A percentile compares a stretch with the other conserved stretches of the same genome.
phyloP scores from a whole-genome alignment of 2,329 filamentous ascomycete species.

The Chrysosphaeria jannelii region DNA sequence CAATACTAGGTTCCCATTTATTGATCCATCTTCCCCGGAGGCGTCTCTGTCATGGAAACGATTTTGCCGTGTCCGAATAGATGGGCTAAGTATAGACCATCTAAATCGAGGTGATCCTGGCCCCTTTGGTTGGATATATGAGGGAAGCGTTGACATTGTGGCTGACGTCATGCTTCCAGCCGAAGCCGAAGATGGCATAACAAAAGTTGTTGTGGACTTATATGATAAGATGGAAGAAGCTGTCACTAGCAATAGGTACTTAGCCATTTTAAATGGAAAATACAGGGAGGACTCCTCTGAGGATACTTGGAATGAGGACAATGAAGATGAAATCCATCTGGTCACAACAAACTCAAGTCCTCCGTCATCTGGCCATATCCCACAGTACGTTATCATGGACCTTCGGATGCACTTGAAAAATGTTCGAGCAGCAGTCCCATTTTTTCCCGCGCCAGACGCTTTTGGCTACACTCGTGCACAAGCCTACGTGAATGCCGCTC shows the following conservation, averaged over 20 bases:
- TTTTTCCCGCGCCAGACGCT: slow-evolving; percentile 25
- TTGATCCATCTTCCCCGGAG: slow-evolving; percentile 2
- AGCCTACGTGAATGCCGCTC: slow-evolving; percentile 84
- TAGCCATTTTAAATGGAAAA: slow-evolving; percentile 21
- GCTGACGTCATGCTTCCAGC: slow-evolving; percentile 84
- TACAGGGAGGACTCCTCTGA: slow-evolving; percentile 3
- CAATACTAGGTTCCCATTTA: too few species aligned
- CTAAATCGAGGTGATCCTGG: slow-evolving; percentile 79
- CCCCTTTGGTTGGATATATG: slow-evolving; percentile 91
- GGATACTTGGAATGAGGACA: not conserved
- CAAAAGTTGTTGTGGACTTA: slow-evolving; percentile 87
- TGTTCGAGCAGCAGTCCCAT: slow-evolving; percentile 68
- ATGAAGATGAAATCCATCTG: slow-evolving; percentile 1
- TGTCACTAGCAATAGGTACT: slow-evolving; percentile 46
- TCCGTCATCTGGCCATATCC: too few species aligned
- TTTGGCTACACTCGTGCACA: slow-evolving; percentile 35
- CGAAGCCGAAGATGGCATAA: slow-evolving; percentile 64
- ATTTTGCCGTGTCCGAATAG: slow-evolving; percentile 71
- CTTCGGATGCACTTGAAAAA: slow-evolving; percentile 86
- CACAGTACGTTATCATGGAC: slow-evolving; percentile 73
- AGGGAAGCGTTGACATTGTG: slow-evolving; percentile 89
- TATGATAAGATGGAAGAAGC: slow-evolving; percentile 89
- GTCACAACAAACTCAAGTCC: not conserved
- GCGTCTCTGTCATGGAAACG: slow-evolving; percentile 50
- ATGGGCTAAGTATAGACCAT: slow-evolving; percentile 83